These are phyloP conservation scores for Acanthochlamys bracteata DNA, from an alignment of 106 monocot genomes.

Conservation along the genomic window DNA sequence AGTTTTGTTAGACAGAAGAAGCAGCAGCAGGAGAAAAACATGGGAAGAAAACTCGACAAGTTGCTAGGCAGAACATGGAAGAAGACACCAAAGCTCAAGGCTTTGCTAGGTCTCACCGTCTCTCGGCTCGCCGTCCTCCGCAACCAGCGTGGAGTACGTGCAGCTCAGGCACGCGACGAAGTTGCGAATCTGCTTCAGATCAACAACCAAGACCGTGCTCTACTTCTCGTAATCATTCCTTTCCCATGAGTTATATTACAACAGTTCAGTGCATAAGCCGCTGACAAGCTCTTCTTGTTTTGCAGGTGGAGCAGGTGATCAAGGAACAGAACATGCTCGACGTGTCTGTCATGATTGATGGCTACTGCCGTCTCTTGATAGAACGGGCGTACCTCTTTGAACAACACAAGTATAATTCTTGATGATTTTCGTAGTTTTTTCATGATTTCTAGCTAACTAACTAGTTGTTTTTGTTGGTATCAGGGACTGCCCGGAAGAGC, in stretches of 20 bases:
- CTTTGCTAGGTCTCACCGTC: slow-evolving; percentile 30
- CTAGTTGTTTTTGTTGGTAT: neutral
- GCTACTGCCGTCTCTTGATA: slow-evolving; percentile 46
- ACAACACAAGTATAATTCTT: slow-evolving; percentile 28
- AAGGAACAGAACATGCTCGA: slow-evolving; percentile 84
- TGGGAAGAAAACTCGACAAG: slow-evolving; percentile 35
- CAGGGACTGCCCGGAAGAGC: slow-evolving; percentile 82
- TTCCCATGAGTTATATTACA: neutral
- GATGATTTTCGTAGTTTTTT: neutral
- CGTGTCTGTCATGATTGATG: slow-evolving; percentile 42
- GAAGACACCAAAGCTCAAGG: slow-evolving; percentile 37
- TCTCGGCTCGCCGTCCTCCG: slow-evolving; percentile 51
- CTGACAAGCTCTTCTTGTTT: neutral
- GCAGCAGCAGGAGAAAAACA: neutral
- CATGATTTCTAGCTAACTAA: neutral
- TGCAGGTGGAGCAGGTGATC: slow-evolving; percentile 61
- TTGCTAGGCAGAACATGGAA: slow-evolving; percentile 22
- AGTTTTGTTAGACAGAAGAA: neutral
- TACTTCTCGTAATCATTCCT: slow-evolving; percentile 37
- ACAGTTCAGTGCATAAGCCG: neutral
- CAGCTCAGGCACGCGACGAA: slow-evolving; percentile 48
- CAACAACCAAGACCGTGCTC: slow-evolving; percentile 55
- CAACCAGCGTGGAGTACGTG: slow-evolving; percentile 45
- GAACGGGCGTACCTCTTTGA: slow-evolving; percentile 51
- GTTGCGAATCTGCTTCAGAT: slow-evolving; percentile 54